A percentile compares a stretch with the other conserved stretches of the same genome.
Conservation (phyloP, 768 basidiomycete genomes). For the Neoboletus brunneissimus region DNA sequence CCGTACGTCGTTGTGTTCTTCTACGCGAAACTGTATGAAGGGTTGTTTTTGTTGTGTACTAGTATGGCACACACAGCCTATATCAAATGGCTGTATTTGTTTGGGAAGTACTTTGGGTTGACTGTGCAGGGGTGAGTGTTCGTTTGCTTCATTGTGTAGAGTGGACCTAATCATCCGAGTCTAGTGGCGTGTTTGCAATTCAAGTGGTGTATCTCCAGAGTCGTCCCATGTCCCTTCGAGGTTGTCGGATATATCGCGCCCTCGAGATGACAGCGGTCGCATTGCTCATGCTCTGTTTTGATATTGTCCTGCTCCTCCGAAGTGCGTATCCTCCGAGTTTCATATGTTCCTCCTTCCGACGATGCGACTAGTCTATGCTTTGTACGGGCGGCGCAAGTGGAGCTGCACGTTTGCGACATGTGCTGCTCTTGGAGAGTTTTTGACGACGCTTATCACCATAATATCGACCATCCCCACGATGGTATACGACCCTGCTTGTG, state of each 20-base stretch:
- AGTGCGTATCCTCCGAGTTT: constrained; percentile 10
- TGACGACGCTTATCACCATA: neutral
- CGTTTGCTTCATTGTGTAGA: neutral
- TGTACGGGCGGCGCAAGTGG: constrained; percentile 7
- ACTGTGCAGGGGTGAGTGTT: constrained; percentile 15
- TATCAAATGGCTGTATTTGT: constrained; percentile 28
- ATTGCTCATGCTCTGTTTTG: constrained; percentile 16
- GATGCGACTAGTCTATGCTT: constrained; percentile 16
- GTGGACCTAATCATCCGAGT: neutral
- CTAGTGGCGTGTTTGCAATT: constrained; percentile 9
- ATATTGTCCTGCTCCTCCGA: constrained; percentile 21
- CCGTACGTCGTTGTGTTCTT: constrained; percentile 12
- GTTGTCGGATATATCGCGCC: constrained; percentile 14
- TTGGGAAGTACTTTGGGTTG: constrained; percentile 21
- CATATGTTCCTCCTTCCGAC: neutral
- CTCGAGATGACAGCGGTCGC: constrained; percentile 12
- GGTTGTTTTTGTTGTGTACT: neutral
- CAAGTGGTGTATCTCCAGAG: constrained; percentile 4
- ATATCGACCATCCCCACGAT: neutral
- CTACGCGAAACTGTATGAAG: neutral
- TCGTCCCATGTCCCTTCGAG: neutral
- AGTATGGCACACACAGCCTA: constrained; percentile 16
- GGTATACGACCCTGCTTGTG: constrained; percentile 17
- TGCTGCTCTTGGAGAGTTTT: constrained; percentile 13
- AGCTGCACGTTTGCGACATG: neutral